Base-by-base conservation (phyloP, 805 yeast species). In the Kockiozyma suomiensis region DNA sequence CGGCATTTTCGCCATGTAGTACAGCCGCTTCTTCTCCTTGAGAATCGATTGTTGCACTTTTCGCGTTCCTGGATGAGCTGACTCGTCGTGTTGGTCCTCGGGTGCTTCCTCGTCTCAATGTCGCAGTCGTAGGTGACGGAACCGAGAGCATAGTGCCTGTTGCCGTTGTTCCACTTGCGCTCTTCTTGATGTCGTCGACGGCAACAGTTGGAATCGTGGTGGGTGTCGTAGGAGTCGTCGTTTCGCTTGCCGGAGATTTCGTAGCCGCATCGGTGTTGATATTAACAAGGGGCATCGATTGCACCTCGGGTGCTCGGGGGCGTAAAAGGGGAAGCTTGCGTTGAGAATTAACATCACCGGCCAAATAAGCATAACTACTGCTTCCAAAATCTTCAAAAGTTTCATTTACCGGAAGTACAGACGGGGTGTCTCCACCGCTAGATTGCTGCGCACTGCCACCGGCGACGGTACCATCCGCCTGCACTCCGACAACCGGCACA, bases 361-460 rank as follows among this genome's bases (percentile, higher is more conserved):
- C 28, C 45, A 38, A 45, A 32, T 32, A 7, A 19, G 35, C 32
- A 23, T 4, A 37, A 40, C 45, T 35, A 47, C 37, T 23, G 25
- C 45, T 37, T 23, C 30, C 47, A 45, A 40, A 54, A 46, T 47
- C 55, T 38, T 50, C 57, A 52, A 32, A 43, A 26, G 23, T 35
- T 50, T 56, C 62, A 54, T 54, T 58, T 61, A 61, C 65, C 65
- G 60, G 50, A 23, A 50, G 41, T 38, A 50, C 42, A 43, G 54
- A 45, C 37, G 59, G 26, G 19, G 63, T 15, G 10, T 42, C 50
- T 28, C 53, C 47, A 33, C 49, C 53, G 48, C 23, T 38, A 2
- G 42, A 23, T 28, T 32, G 50, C 41, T 42, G 54, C 1, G 42
- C 41, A 41, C 19, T 32, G 17, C 42, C 50, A 19, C 23, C 25